Percentiles rank a stretch among this genome's conserved stretches.
Conservation (phyloP, 129 eudicot genomes). For the Scalesia atractyloides region DNA sequence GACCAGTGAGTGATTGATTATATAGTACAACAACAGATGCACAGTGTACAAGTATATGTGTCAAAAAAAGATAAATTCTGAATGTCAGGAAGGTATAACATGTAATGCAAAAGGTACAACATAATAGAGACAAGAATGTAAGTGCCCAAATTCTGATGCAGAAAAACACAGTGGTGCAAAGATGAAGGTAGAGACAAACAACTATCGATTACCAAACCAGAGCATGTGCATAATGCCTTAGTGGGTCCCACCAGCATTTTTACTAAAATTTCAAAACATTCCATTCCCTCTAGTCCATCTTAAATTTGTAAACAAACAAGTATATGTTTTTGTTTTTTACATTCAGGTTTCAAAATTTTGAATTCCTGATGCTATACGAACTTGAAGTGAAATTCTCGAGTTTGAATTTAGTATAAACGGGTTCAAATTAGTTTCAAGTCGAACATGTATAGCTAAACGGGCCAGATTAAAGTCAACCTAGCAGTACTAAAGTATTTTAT, state of each 20-base stretch:
- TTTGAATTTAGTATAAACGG: background rate
- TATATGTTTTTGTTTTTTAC: too few species aligned
- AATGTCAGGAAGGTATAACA: constrained; percentile 16
- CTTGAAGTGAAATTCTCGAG: too few species aligned
- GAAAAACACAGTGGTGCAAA: constrained; percentile 24
- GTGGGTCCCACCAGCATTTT: constrained; percentile 9
- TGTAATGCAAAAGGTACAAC: constrained; percentile 21
- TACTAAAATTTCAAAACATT: constrained; percentile 14
- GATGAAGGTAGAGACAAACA: constrained; percentile 34
- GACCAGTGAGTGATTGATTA: background rate
- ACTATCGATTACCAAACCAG: constrained; percentile 22
- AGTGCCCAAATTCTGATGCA: constrained; percentile 13
- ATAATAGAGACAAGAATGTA: constrained; percentile 16
- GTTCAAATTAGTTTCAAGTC: background rate
- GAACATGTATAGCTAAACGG: background rate
- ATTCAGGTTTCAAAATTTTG: too few species aligned
- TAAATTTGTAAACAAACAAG: background rate
- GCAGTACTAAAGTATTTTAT: too few species aligned
- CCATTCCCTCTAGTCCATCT: background rate
- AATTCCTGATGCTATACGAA: too few species aligned
- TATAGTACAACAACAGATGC: constrained; percentile 20
- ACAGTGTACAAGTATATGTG: constrained; percentile 14
- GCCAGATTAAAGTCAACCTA: background rate
- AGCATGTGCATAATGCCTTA: constrained; percentile 5
- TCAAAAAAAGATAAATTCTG: background rate